Base-by-base conservation (phyloP, 257 asterid species). In the Solanum piurae region DNA sequence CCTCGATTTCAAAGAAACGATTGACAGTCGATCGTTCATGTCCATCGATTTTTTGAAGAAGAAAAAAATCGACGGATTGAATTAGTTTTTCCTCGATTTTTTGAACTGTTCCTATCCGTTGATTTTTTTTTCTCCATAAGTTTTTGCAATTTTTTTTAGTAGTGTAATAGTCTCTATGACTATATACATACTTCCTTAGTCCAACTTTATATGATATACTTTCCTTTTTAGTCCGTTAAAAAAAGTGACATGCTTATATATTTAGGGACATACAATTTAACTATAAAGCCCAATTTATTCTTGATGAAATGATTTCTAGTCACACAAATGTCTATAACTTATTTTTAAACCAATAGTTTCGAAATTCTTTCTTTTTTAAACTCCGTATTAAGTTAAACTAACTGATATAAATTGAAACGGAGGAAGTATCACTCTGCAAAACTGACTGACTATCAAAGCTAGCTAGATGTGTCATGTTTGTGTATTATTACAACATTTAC, bases 301-400 rank as follows among this genome's bases (percentile, higher is more conserved):
- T 60, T 23, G 12, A 60, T 60, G 5, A 60, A 4, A 21, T 60
- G 6, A 2, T 1, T 60, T 60, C 1, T 60, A 21, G 3, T 4
- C 69, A 23, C 6, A 23, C 29, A 2, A 58, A 58, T 2, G 9
- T 3, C 27, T 21, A 8, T 9, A 1, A 21, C 2, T 14, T 13
- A 49, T 5, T 49, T 14, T 5, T 49, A 49, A 14, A 49, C 7
- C 0, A 13, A 5, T 13, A 49, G 1, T 49, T 49, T 5, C 3
- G 3, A 21, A 5, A 0, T 1, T 6, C 0, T 0, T 60, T 60
- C 2, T 60, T 23, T 23, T 3, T 23, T 23, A 23, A 62, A 62
- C 0, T 23, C 6, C 0, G 1, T 62, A 0, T 0, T 9, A 0
- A 10, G 1, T 23, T 1, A 62, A 62, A 62, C 14, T 4, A 21